Percentiles rank a stretch among this genome's conserved stretches.
Evolutionary conservation across 306 rosid species (phyloP).

Genomic region (Fragaria vesca): DNA sequence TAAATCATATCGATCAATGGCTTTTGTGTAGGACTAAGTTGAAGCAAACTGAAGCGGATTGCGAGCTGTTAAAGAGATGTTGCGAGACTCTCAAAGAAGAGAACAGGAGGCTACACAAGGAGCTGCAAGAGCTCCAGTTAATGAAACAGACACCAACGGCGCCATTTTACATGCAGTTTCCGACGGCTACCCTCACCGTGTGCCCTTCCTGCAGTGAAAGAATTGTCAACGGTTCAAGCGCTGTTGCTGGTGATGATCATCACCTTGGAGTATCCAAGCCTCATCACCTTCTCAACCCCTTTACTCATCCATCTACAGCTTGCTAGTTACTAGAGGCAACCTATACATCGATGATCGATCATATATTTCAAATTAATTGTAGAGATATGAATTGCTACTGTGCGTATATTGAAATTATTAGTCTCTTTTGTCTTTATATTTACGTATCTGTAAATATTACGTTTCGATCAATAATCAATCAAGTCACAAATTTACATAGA

Average conservation of each 20-base stretch:
- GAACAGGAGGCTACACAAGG: slow-evolving; percentile 64
- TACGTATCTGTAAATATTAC: slow-evolving; percentile 4
- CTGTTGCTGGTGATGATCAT: background rate
- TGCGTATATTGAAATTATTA: background rate
- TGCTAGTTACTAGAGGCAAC: slow-evolving; percentile 28
- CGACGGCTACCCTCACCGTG: slow-evolving; percentile 51
- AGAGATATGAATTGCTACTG: background rate
- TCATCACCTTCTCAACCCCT: slow-evolving; percentile 41
- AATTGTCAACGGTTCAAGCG: slow-evolving; percentile 19
- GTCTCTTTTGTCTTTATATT: background rate
- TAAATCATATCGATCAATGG: background rate
- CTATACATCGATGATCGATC: background rate
- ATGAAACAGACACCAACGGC: slow-evolving; percentile 37
- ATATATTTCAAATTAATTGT: background rate
- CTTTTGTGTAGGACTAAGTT: slow-evolving; percentile 61
- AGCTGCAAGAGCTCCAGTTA: slow-evolving; percentile 67
- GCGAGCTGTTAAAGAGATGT: slow-evolving; percentile 62
- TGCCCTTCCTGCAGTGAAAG: slow-evolving; percentile 75
- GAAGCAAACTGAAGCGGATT: slow-evolving; percentile 83
- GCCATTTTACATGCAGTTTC: slow-evolving; percentile 54
- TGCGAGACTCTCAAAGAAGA: slow-evolving; percentile 70
- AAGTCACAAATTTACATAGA: background rate
- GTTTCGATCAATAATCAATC: background rate
- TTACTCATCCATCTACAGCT: slow-evolving; percentile 58
- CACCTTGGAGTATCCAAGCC: slow-evolving; percentile 24